Evolutionary conservation across 306 rosid genomes (phyloP), one percentile per base, ranked within the genome.

Genomic region (Castanopsis chinensis): DNA sequence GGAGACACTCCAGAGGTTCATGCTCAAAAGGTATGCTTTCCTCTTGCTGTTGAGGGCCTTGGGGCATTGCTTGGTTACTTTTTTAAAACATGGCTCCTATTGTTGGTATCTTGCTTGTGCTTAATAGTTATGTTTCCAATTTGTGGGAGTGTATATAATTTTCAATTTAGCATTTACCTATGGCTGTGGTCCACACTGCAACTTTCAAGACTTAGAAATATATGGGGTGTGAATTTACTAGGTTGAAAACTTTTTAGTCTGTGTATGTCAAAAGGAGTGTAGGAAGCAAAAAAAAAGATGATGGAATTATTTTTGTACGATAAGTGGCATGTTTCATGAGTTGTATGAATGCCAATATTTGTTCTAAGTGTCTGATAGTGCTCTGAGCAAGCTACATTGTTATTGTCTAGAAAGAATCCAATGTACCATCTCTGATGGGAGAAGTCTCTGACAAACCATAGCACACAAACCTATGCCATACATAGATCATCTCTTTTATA

Each of bases 1-100:
- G 97, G 99, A 83, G 98, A 96, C 74, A 83, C 96, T 79, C 81
- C 93, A 3, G 98, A 93, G 78, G 76, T 90, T 82, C 96, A 96
- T 87, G 90, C 96, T 74, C 98, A 91, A 69, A 96, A 93, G 97
- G 99, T 96, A 79, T 27, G 74, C 67, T 65, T 80, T 56, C 72
- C 54, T 76, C 19, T 69, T 49, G 68, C 65, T 18, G 57, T 56
- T 73, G 65, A 13, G 72, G 68, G 60, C 32, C 49, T 56, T 73
- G 69, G 17, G 70, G 74, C 52, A 78, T 6, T 35, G 57, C 21
- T 72, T 72, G 64, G 75, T 81, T n/a, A n/a, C n/a, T n/a, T n/a
- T n/a, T 35, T 13, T 33, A 33, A 67, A 64, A 5, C 52, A 35
- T 33, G 11, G 52, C 37, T 19, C 25, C 4, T 35, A 9, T 35